phyloP scores from a whole-genome alignment of 306 rosid genomes.

The Dryas octopetala region DNA sequence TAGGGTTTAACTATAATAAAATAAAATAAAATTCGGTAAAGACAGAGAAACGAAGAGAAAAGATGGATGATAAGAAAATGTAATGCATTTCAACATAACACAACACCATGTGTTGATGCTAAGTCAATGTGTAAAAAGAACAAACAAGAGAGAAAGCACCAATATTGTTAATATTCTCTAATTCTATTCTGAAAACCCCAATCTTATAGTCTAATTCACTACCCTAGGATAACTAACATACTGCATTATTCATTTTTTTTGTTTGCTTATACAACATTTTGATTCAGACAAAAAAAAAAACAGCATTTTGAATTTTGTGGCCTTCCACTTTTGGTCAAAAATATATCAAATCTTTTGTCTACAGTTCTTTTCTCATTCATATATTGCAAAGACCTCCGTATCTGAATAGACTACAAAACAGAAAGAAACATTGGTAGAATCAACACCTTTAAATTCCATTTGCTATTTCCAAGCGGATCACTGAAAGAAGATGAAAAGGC shows the following conservation, averaged over 20 bases:
- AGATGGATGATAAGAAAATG: not conserved
- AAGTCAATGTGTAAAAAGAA: not conserved
- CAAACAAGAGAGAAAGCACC: not conserved
- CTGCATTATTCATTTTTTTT: too few relatives aligned
- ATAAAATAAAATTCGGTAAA: not conserved
- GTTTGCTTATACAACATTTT: too few relatives aligned
- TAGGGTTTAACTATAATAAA: not conserved
- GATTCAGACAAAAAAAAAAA: too few relatives aligned
- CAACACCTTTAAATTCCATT: constrained; percentile 93
- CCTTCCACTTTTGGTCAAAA: too few relatives aligned
- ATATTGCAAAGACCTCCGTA: too few relatives aligned
- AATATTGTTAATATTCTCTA: not conserved
- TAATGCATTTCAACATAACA: not conserved
- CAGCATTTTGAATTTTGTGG: too few relatives aligned
- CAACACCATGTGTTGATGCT: not conserved
- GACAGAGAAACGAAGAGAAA: not conserved
- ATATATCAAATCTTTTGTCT: too few relatives aligned
- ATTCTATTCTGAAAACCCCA: not conserved
- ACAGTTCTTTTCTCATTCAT: too few relatives aligned
- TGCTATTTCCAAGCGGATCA: constrained; percentile 89
- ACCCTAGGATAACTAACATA: too few relatives aligned
- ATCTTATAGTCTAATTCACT: too few relatives aligned
- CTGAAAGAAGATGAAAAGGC: constrained; percentile 86
- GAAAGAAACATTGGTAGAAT: constrained; percentile 30
- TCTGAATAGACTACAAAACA: not conserved